Evolutionary conservation across 257 asterid species (phyloP).

Genomic region (Asclepias syriaca): DNA sequence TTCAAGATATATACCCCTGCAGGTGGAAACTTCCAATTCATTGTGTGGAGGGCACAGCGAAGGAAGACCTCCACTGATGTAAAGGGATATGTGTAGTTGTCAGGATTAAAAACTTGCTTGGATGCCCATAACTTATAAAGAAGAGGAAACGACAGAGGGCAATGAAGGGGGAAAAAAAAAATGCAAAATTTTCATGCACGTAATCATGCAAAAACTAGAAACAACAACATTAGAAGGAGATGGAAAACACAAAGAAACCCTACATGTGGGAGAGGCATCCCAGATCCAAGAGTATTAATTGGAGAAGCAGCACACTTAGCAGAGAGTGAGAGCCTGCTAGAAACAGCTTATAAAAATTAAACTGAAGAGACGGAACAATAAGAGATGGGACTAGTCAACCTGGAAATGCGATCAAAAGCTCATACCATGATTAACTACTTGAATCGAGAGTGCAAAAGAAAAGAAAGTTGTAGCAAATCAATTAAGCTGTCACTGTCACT

Average conservation of each 20-base stretch:
- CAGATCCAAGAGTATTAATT: neutral
- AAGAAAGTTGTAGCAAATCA: neutral
- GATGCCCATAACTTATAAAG: neutral
- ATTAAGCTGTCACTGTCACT: slow-evolving; percentile 6
- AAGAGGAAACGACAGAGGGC: no score
- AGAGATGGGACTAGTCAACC: slow-evolving; percentile 12
- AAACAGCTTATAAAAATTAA: no score
- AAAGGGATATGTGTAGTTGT: no score
- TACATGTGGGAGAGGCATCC: neutral
- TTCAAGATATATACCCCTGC: no score
- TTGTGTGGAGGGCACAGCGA: no score
- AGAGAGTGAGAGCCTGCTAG: no score
- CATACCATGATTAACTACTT: slow-evolving; percentile 30
- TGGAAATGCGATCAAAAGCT: slow-evolving; percentile 24
- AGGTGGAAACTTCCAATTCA: no score
- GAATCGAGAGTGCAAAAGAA: slow-evolving; percentile 20
- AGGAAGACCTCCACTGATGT: no score
- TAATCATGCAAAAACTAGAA: neutral
- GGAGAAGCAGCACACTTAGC: no score
- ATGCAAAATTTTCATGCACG: slow-evolving; percentile 5
- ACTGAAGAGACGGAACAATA: neutral
- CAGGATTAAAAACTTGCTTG: neutral
- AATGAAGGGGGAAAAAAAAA: neutral
- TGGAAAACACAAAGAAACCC: neutral
- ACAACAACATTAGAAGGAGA: neutral